These are phyloP conservation scores for Thelephora ganbajun DNA, from an alignment of 768 basidiomycete genomes.

Conservation along the genomic window DNA sequence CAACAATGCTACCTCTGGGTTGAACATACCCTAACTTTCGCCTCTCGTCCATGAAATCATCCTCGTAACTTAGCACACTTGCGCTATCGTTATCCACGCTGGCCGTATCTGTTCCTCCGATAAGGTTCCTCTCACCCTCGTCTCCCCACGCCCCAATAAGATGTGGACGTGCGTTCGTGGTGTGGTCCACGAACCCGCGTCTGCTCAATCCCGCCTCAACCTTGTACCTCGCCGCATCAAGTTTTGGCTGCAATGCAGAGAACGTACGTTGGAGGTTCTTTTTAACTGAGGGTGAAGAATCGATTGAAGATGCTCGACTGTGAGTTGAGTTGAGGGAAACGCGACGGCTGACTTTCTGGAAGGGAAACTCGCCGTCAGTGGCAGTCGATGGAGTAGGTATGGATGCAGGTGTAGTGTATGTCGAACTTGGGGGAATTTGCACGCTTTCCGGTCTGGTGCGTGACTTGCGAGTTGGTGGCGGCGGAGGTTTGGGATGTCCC, in stretches of 20 bases:
- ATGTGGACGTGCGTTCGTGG: slow-evolving; percentile 5
- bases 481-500: slow-evolving; percentile 28
- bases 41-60: too few species aligned
- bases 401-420: neutral
- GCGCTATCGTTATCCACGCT: too few species aligned
- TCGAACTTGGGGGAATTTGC: slow-evolving; percentile 22
- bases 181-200: slow-evolving; percentile 39
- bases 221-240: slow-evolving; percentile 56
- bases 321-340: slow-evolving; percentile 20
- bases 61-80: too few species aligned
- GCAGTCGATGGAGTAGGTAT: neutral
- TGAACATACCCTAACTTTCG: too few species aligned
- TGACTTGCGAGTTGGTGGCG: slow-evolving; percentile 9
- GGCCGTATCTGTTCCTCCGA: too few species aligned
- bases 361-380: neutral
- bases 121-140: too few species aligned
- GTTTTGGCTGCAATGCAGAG: slow-evolving; percentile 30
- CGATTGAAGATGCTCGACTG: neutral
- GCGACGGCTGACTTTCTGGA: slow-evolving; percentile 21
- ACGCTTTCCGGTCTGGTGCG: slow-evolving; percentile 45
- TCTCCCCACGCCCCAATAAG: too few species aligned
- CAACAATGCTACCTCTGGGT: too few species aligned
- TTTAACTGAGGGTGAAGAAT: neutral
- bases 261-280: slow-evolving; percentile 29
- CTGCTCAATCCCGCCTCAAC: slow-evolving; percentile 54